A percentile compares a stretch with the other conserved stretches of the same genome.
Evolutionary conservation across 306 rosid species (phyloP).

Genomic region (Dryas drummondii): DNA sequence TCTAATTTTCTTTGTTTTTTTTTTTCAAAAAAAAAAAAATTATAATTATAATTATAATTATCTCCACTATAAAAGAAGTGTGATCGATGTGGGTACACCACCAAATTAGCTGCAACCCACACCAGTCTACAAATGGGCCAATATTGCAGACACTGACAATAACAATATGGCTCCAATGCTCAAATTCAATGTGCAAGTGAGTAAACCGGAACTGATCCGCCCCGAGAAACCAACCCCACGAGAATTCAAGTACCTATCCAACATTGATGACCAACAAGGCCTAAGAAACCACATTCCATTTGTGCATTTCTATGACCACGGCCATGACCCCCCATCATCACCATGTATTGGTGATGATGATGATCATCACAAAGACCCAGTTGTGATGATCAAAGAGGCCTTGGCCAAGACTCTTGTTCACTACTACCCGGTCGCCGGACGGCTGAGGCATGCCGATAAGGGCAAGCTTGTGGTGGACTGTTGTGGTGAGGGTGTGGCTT

Average conservation of each 20-base stretch:
- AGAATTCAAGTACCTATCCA: constrained; percentile 21
- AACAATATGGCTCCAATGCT: constrained; percentile 7
- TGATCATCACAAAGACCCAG: constrained; percentile 1
- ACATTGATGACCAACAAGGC: constrained; percentile 34
- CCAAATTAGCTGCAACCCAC: background rate
- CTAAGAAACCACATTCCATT: constrained; percentile 33
- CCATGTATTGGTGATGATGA: background rate
- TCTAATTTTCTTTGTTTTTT: no score
- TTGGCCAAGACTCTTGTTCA: constrained; percentile 18
- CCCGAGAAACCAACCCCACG: constrained; percentile 18
- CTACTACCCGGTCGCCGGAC: constrained; percentile 28
- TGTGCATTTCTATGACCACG: constrained; percentile 18
- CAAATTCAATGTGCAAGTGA: constrained; percentile 11
- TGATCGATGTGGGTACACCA: background rate
- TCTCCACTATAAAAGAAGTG: background rate
- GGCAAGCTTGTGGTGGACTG: constrained; percentile 35
- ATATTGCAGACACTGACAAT: no score
- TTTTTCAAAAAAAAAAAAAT: no score
- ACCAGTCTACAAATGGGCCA: background rate
- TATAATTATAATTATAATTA: no score
- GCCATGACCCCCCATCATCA: background rate
- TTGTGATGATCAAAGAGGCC: constrained; percentile 11
- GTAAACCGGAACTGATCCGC: constrained; percentile 9
- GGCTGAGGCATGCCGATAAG: constrained; percentile 10
- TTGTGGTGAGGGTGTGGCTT: constrained; percentile 22